Evolutionary conservation across 2,329 filamentous ascomycete genomes (phyloP), one percentile per base, ranked within the genome.

Genomic region (Talaromyces sp.): DNA sequence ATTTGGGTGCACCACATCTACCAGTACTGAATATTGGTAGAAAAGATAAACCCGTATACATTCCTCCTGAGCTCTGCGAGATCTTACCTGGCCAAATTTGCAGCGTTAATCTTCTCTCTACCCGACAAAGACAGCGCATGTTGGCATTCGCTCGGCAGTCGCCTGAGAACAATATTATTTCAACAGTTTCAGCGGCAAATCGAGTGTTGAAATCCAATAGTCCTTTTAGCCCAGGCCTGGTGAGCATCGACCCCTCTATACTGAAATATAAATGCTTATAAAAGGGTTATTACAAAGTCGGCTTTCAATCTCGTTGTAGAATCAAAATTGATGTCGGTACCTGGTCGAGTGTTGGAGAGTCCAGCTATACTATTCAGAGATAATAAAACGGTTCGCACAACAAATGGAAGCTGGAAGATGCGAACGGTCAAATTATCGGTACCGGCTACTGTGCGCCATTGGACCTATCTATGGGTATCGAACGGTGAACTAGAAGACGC

Each of bases 261-360:
- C n/a, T n/a, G n/a, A n/a, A n/a, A n/a, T n/a, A n/a, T n/a, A n/a
- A n/a, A n/a, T n/a, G n/a, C n/a, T n/a, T n/a, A n/a, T n/a, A n/a
- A n/a, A n/a, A n/a, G n/a, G n/a, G n/a, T n/a, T n/a, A n/a, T n/a
- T n/a, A n/a, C n/a, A n/a, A n/a, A n/a, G n/a, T n/a, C 35, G n/a
- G 15, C 11, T n/a, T n/a, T n/a, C n/a, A n/a, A n/a, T n/a, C n/a
- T n/a, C n/a, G n/a, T 37, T 37, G 40, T 6, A 22, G 21, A 45
- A 77, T 96, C 35, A 88, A 87, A 0, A 88, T 96, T 0, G n/a
- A n/a, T n/a, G n/a, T n/a, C n/a, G n/a, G n/a, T n/a, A n/a, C 78
- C 79, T 0, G 92, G 84, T 1, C 84, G 92, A 5, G 81, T 93
- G 36, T 79, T 96, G 0, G 41, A 66, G 0, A 67, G 82, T 0